These are phyloP conservation scores for Arthroderma sp. DNA, from an alignment of 2,329 filamentous ascomycete species.

Conservation along the genomic window DNA sequence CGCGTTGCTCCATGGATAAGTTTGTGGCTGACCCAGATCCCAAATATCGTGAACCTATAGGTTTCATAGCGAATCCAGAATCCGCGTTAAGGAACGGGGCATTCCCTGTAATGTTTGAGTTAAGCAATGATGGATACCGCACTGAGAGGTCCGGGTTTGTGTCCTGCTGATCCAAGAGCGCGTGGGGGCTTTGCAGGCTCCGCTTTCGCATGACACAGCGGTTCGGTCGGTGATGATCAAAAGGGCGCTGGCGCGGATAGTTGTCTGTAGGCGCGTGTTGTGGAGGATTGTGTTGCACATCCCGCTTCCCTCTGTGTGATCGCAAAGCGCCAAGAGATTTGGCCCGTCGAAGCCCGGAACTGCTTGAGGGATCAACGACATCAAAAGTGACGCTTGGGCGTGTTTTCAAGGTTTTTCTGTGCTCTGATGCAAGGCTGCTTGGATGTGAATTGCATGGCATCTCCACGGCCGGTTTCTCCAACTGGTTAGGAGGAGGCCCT, in stretches of 20 bases:
- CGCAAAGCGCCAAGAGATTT: slow-evolving; percentile 3
- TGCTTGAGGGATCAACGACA: background rate
- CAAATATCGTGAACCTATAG: too few species aligned
- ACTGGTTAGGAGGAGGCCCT: too few species aligned
- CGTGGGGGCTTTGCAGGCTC: background rate
- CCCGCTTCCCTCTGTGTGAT: background rate
- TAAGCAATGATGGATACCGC: slow-evolving; percentile 22
- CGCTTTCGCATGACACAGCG: background rate
- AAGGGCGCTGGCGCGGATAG: background rate
- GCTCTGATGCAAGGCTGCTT: too few species aligned
- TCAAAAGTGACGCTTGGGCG: slow-evolving; percentile 1
- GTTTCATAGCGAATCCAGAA: too few species aligned
- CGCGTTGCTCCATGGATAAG: too few species aligned
- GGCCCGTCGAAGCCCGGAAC: slow-evolving; percentile 5
- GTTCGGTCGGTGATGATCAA: too few species aligned
- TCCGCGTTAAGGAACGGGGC: too few species aligned
- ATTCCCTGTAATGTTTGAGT: too few species aligned
- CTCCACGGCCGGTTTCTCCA: background rate
- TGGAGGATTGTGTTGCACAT: too few species aligned
- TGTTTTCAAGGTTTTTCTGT: background rate
- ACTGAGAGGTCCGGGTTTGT: slow-evolving; percentile 20
- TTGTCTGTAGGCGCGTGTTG: background rate
- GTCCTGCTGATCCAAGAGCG: slow-evolving; percentile 21
- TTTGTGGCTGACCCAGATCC: too few species aligned
- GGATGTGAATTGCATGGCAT: too few species aligned